A percentile compares a stretch with the other conserved stretches of the same genome.
Conservation (phyloP, 768 basidiomycete species). For the Termitomyces sp. region DNA sequence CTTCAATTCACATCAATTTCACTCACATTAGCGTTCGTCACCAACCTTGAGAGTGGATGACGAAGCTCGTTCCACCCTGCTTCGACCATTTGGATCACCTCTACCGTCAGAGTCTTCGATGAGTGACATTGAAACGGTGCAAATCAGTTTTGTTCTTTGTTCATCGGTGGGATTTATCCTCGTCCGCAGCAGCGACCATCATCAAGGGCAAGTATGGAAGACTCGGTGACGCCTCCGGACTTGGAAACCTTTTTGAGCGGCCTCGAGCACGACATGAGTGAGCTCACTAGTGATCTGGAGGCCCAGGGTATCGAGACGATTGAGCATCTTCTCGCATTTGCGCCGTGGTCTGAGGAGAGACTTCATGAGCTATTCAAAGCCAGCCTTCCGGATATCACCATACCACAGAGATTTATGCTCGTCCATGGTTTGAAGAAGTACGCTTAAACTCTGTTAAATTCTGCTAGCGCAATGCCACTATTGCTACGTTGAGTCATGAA, state of each 20-base stretch:
- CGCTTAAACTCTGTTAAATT: not conserved
- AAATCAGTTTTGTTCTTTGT: too few species aligned
- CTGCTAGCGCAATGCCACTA: not conserved
- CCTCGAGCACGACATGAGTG: conserved; percentile 5
- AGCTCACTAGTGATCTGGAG: not conserved
- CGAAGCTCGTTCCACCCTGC: not conserved
- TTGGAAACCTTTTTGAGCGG: not conserved
- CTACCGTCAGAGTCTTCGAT: not conserved
- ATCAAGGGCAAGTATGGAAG: not conserved
- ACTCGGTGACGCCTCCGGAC: not conserved
- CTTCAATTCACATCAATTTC: not conserved
- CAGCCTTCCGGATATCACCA: conserved; percentile 4
- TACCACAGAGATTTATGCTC: conserved; percentile 8
- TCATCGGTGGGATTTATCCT: not conserved
- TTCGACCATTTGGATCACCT: not conserved
- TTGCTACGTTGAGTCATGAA: not conserved
- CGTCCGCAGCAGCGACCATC: not conserved
- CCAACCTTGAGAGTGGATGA: not conserved
- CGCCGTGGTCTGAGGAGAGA: conserved; percentile 5
- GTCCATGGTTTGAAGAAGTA: conserved; percentile 7
- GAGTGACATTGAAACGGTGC: not conserved
- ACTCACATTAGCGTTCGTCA: not conserved
- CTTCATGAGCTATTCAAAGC: conserved; percentile 7
- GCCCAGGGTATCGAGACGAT: conserved; percentile 3
- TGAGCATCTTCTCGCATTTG: conserved; percentile 6